Evolutionary conservation across 345 rosid genomes (phyloP).

Genomic region (Rhizophora apiculata): DNA sequence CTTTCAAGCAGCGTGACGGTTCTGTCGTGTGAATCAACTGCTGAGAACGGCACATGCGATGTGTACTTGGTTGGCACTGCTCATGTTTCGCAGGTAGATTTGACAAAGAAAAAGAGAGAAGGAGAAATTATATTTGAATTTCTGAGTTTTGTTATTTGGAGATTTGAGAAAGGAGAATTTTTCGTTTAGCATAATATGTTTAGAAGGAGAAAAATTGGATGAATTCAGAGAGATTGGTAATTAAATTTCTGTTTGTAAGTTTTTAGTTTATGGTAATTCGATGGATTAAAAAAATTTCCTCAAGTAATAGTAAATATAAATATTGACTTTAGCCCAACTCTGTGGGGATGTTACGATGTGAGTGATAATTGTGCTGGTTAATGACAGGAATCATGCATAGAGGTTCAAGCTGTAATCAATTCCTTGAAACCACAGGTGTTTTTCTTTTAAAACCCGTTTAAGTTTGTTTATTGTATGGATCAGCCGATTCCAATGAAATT

Average conservation of each 20-base stretch:
- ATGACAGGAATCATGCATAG: slow-evolving; percentile 76
- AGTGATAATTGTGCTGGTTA: not conserved
- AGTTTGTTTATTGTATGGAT: slow-evolving; percentile 11
- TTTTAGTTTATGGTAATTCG: too few species aligned
- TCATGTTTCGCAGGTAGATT: slow-evolving; percentile 79
- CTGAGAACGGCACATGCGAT: slow-evolving; percentile 69
- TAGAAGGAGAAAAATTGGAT: too few species aligned
- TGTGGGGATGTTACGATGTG: not conserved
- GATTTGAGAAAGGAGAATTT: not conserved
- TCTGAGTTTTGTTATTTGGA: not conserved
- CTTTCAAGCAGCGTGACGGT: slow-evolving; percentile 57
- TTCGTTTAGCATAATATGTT: not conserved
- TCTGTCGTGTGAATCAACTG: slow-evolving; percentile 72
- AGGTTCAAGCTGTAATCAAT: slow-evolving; percentile 76
- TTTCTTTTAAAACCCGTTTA: slow-evolving; percentile 26
- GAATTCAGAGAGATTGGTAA: too few species aligned
- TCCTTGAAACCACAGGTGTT: slow-evolving; percentile 87
- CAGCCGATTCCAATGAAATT: too few species aligned
- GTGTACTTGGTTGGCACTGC: slow-evolving; percentile 89
- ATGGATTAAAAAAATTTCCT: too few species aligned
- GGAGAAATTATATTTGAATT: not conserved
- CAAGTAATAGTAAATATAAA: too few species aligned
- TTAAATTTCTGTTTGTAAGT: too few species aligned
- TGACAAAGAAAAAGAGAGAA: not conserved
- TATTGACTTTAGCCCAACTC: too few species aligned